phyloP scores from a whole-genome alignment of 2,329 filamentous ascomycete genomes.

The Ploettnerulaceae sp. region DNA sequence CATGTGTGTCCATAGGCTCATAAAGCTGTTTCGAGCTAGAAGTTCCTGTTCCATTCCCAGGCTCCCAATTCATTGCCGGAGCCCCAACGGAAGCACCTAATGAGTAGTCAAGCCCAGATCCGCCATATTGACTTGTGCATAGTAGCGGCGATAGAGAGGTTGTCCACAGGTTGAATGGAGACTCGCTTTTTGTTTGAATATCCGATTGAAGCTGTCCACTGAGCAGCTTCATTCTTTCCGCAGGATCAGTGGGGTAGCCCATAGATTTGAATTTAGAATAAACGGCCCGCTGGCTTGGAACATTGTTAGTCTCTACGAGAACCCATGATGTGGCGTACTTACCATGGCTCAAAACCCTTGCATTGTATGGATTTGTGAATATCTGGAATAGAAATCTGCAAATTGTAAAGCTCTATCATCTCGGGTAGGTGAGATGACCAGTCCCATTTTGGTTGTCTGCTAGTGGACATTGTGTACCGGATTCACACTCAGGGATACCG shows the following conservation, averaged over 20 bases:
- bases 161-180: not conserved
- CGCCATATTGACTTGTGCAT: not conserved
- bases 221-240: slow-evolving; percentile 14
- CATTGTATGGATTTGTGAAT: slow-evolving; percentile 17
- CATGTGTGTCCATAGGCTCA: not conserved
- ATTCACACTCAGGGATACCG: too few relatives aligned
- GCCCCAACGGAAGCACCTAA: not conserved
- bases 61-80: not conserved
- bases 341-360: slow-evolving; percentile 19
- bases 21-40: not conserved
- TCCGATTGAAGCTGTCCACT: not conserved
- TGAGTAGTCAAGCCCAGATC: not conserved
- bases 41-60: not conserved
- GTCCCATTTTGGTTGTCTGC: slow-evolving; percentile 15
- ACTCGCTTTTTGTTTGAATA: not conserved
- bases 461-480: slow-evolving; percentile 3
- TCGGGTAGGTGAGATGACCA: slow-evolving; percentile 13
- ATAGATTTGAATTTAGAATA: slow-evolving; percentile 17
- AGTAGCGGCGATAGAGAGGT: not conserved
- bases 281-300: slow-evolving; percentile 10
- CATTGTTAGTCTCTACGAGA: slow-evolving; percentile 4
- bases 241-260: slow-evolving; percentile 15
- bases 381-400: slow-evolving; percentile 16
- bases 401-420: slow-evolving; percentile 19
- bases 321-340: not conserved